Evolutionary conservation across 2,329 filamentous ascomycete genomes (phyloP).

Genomic region (Acephala macrosclerotiorum): DNA sequence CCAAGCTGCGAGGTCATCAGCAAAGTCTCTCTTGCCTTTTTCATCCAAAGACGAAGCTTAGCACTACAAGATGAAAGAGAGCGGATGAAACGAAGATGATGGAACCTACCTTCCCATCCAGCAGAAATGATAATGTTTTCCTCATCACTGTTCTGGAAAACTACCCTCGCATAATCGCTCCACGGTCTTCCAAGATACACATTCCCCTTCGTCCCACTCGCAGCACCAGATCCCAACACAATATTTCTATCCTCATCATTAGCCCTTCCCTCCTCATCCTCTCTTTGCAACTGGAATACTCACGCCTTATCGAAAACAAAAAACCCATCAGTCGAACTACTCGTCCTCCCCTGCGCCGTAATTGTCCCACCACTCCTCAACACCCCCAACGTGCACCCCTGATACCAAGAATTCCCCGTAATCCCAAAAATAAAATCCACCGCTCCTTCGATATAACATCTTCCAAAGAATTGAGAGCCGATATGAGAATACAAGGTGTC

Average conservation of each 20-base stretch:
- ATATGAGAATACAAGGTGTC: constrained; percentile 57
- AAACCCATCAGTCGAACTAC: constrained; percentile 60
- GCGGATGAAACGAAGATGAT: constrained; percentile 43
- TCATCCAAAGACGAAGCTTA: not conserved
- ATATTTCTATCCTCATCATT: constrained; percentile 16
- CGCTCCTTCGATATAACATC: constrained; percentile 60
- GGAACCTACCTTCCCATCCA: constrained; percentile 51
- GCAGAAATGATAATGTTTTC: constrained; percentile 55
- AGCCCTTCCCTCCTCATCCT: not conserved
- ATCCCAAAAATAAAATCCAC: constrained; percentile 66
- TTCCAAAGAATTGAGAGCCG: constrained; percentile 61
- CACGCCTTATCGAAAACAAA: constrained; percentile 52
- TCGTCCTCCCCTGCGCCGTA: constrained; percentile 54
- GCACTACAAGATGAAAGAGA: constrained; percentile 41
- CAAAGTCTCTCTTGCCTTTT: constrained; percentile 36
- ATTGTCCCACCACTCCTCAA: constrained; percentile 53
- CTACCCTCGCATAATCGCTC: constrained; percentile 57
- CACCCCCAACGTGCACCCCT: constrained; percentile 53
- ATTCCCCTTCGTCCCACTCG: constrained; percentile 42
- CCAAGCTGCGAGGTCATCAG: constrained; percentile 53
- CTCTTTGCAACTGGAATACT: constrained; percentile 31
- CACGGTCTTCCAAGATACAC: constrained; percentile 61
- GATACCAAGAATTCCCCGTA: constrained; percentile 58
- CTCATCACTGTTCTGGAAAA: constrained; percentile 56
- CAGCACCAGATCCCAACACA: constrained; percentile 22